These are phyloP conservation scores for Micractinium conductrix DNA, from an alignment of 139 green algal genomes.

Conservation along the genomic window DNA sequence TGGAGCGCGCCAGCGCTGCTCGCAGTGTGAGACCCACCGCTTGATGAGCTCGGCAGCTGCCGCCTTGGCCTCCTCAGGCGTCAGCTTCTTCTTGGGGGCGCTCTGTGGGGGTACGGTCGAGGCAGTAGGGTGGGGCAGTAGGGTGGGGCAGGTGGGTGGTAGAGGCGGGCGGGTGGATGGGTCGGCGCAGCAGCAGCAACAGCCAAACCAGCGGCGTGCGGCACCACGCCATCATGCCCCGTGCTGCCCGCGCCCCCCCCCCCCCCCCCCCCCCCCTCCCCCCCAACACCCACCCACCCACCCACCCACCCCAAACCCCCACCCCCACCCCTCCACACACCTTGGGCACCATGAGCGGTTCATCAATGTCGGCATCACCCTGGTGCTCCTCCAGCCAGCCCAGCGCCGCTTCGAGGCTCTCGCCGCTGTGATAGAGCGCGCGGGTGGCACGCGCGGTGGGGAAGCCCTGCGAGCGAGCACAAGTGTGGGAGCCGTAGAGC, in stretches of 20 bases:
- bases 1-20: too few relatives aligned
- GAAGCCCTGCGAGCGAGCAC: slow-evolving; percentile 79
- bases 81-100: slow-evolving; percentile 72
- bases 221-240: too few relatives aligned
- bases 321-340: background rate
- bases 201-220: too few relatives aligned
- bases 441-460: slow-evolving; percentile 38
- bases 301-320: too few relatives aligned
- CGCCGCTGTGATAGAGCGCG: slow-evolving; percentile 72
- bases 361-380: slow-evolving; percentile 75
- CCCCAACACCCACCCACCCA: too few relatives aligned
- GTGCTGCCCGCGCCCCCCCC: too few relatives aligned
- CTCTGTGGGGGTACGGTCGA: background rate
- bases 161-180: too few relatives aligned
- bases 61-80: slow-evolving; percentile 76
- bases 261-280: too few relatives aligned
- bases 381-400: slow-evolving; percentile 4
- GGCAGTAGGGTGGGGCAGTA: background rate
- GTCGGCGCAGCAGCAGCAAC: too few relatives aligned
- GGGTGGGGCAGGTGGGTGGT: background rate
- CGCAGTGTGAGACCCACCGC: slow-evolving; percentile 33
- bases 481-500: too few relatives aligned
- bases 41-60: slow-evolving; percentile 73
- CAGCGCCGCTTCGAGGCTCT: slow-evolving; percentile 67
- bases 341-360: slow-evolving; percentile 79